Conservation (phyloP, 1,139 yeast species). For the Taphrina sp. region DNA sequence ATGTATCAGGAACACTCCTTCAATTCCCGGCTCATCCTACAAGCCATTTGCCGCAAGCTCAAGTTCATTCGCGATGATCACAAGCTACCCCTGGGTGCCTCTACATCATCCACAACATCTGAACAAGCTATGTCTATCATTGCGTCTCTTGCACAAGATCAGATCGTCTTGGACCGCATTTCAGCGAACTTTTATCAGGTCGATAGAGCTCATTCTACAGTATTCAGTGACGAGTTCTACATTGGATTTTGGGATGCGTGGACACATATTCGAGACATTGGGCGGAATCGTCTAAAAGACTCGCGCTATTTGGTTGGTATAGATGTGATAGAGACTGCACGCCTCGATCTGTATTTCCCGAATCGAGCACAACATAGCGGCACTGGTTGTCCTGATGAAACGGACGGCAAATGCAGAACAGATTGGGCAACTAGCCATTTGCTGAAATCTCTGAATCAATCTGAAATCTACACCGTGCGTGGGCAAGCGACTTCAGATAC, state of each 20-base stretch:
- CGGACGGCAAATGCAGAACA: too few relatives aligned
- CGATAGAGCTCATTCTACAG: constrained; percentile 1
- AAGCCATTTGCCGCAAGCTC: constrained; percentile 16
- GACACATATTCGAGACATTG: constrained; percentile 19
- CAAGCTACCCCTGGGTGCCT: constrained; percentile 9
- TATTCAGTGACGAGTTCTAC: constrained; percentile 13
- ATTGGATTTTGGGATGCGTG: constrained; percentile 27
- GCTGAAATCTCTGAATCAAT: too few relatives aligned
- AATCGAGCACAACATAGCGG: constrained; percentile 1
- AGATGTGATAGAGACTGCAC: constrained; percentile 11
- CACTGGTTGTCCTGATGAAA: too few relatives aligned
- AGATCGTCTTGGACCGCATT: constrained; percentile 9
- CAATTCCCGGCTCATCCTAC: constrained; percentile 26
- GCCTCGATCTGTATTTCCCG: constrained; percentile 14
- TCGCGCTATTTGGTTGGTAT: constrained; percentile 18
- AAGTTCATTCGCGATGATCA: constrained; percentile 12
- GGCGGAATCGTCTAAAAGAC: background rate
- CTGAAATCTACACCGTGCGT: background rate
- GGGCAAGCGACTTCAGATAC: too few relatives aligned
- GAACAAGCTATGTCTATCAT: background rate
- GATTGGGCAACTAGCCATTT: too few relatives aligned
- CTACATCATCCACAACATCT: constrained; percentile 6
- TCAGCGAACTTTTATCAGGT: constrained; percentile 6
- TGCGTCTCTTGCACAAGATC: constrained; percentile 1
- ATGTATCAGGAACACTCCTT: constrained; percentile 7